phyloP scores from a whole-genome alignment of 2,329 filamentous ascomycete genomes.

The Aspergillus carbonarius region DNA sequence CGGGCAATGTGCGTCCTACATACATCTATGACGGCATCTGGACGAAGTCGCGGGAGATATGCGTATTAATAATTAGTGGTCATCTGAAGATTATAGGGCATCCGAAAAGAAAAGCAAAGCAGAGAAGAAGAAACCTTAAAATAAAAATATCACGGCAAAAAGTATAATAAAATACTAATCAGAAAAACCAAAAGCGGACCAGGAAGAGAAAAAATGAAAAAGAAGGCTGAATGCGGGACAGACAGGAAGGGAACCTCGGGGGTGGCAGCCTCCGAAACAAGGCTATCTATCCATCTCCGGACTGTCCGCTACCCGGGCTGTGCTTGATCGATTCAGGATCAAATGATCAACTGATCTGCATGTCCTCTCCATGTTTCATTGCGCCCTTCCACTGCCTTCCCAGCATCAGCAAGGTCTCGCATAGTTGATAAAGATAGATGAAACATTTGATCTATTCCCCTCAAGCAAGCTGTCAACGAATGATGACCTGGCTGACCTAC shows the following conservation, averaged over 20 bases:
- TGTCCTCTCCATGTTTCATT: not conserved
- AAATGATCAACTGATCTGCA: slow-evolving; percentile 2
- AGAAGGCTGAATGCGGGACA: not conserved
- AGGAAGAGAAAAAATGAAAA: too few species aligned
- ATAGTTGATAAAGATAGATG: slow-evolving; percentile 1
- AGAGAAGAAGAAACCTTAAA: not conserved
- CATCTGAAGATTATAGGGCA: not conserved
- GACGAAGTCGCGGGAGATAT: not conserved
- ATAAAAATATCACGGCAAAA: not conserved
- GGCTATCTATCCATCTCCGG: not conserved
- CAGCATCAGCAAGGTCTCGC: not conserved
- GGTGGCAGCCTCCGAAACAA: slow-evolving; percentile 1
- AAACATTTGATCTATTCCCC: not conserved
- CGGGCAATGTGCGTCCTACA: not conserved
- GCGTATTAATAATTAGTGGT: not conserved
- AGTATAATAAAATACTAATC: not conserved
- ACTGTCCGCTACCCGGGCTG: not conserved
- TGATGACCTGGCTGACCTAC: not conserved
- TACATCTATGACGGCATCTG: not conserved
- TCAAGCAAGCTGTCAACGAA: not conserved
- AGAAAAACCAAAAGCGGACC: not conserved
- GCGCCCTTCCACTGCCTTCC: not conserved
- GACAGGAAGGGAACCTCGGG: not conserved
- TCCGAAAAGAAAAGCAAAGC: not conserved
- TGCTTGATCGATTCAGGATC: not conserved